Evolutionary conservation across 2,329 filamentous ascomycete genomes (phyloP).

Genomic region (Beauveria varroae): DNA sequence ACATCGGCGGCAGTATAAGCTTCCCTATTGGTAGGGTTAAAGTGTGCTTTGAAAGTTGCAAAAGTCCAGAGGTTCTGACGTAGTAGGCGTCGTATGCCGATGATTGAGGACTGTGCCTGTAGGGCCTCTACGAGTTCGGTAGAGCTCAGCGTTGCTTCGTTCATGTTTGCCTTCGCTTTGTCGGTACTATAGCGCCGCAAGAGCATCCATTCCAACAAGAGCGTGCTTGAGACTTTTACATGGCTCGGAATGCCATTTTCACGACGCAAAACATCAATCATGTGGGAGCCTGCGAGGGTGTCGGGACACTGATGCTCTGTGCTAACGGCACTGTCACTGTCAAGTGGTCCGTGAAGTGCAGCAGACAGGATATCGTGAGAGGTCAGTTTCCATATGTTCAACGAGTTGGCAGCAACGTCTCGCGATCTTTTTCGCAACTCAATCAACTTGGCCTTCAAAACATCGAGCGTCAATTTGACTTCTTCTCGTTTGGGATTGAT

Average conservation of each 20-base stretch:
- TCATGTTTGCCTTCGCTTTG: background rate
- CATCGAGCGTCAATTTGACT: slow-evolving; percentile 20
- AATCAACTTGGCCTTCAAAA: slow-evolving; percentile 23
- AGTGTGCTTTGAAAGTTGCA: background rate
- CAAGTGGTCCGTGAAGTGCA: slow-evolving; percentile 24
- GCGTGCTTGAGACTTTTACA: slow-evolving; percentile 21
- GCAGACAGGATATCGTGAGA: slow-evolving; percentile 36
- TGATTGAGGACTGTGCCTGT: slow-evolving; percentile 19
- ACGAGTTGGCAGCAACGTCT: slow-evolving; percentile 18
- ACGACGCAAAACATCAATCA: slow-evolving; percentile 17
- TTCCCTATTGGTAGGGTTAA: background rate
- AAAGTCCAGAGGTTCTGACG: slow-evolving; percentile 18
- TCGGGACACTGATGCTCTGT: background rate
- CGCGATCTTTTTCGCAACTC: slow-evolving; percentile 20
- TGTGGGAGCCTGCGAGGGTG: background rate
- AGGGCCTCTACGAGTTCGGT: slow-evolving; percentile 15
- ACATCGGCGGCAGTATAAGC: background rate
- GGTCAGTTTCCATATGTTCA: slow-evolving; percentile 31
- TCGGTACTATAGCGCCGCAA: slow-evolving; percentile 18
- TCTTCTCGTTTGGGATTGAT: slow-evolving; percentile 16
- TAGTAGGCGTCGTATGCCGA: slow-evolving; percentile 24
- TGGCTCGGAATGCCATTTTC: slow-evolving; percentile 26
- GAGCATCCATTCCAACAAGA: slow-evolving; percentile 30
- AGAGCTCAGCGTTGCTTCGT: background rate
- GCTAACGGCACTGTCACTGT: background rate